phyloP scores from a whole-genome alignment of 208 protist species.

The Sergeia podlipaevii region DNA sequence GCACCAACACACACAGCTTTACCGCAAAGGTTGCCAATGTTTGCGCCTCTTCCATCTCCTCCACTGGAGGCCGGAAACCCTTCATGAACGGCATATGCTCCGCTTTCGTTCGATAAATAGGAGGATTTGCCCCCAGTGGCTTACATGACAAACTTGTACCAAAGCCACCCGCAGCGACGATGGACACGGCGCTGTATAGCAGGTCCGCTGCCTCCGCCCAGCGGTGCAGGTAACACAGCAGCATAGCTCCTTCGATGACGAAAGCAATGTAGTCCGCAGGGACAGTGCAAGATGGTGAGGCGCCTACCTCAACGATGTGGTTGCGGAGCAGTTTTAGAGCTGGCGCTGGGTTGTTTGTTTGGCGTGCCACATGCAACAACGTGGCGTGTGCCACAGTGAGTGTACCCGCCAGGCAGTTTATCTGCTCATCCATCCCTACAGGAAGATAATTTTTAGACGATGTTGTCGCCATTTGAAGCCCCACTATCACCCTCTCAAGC shows the following conservation, averaged over 20 bases:
- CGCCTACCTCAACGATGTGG: conserved; percentile 12
- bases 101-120: too few species aligned
- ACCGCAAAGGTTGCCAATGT: too few species aligned
- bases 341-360: conserved; percentile 5
- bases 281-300: conserved; percentile 27
- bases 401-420: neutral
- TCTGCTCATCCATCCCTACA: too few species aligned
- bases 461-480: neutral
- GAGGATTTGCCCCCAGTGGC: too few species aligned
- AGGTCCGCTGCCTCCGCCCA: conserved; percentile 38
- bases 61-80: too few species aligned
- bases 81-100: too few species aligned
- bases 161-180: conserved; percentile 2
- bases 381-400: conserved; percentile 38
- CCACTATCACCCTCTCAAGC: conserved; percentile 7
- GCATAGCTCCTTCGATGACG: conserved; percentile 36
- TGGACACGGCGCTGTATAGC: conserved; percentile 16
- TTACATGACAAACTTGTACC: too few species aligned
- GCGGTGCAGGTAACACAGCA: conserved; percentile 20
- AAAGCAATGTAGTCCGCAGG: conserved; percentile 40
- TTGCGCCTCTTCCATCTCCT: too few species aligned
- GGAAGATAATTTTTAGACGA: too few species aligned
- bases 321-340: conserved; percentile 35
- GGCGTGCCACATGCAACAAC: conserved; percentile 22
- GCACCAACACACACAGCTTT: too few species aligned